Base-by-base conservation (phyloP, 78 protist genomes). In the Dictyostelium capitatum region DNA sequence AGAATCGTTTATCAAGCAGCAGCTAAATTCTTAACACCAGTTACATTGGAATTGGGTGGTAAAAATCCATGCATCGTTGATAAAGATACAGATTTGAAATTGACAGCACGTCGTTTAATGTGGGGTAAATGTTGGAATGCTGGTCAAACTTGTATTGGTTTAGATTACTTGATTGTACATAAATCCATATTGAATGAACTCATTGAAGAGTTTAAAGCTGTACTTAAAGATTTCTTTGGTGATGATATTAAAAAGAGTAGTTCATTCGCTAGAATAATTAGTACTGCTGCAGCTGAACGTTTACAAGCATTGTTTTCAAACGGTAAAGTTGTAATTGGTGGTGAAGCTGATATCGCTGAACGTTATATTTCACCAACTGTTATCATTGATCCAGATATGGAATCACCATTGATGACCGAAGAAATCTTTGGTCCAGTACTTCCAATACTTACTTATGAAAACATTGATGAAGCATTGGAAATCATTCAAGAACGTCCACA, bases 1-100 rank as follows among this genome's bases (percentile, higher is more conserved):
- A 23, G 53, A 25, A 56, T 96, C 1, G 94, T 98, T 37, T 70
- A 67, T 70, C 72, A 17, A 25, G 92, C 96, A 5, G 98, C 99
- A 12, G 96, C 99, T 2, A 74, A 65, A 62, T 82, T 62, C 89
- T 80, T 98, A 51, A 96, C 98, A 14, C 98, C 99, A 15, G 96
- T 95, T 30, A 80, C 97, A n/a, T 92, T 98, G 23, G 99, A 98
- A 78, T 87, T 98, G 23, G 99, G 99, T 32, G 99, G 99, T 4
- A 97, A 98, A 79, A 65, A 79, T n/a, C 99, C 99, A 6, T 50
- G 64, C 20, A 84, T 98, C 43, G 89, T 98, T n/a, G 98, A 97
- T 62, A 28, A 70, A 20, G 69, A 81, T 43, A 19, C 54, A n/a
- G 95, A 97, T 50, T 3, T 98, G 12, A 78, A 25, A 11, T 9